Base-by-base conservation (phyloP, 2,329 filamentous ascomycete genomes). In the Colletotrichum brevisporum region DNA sequence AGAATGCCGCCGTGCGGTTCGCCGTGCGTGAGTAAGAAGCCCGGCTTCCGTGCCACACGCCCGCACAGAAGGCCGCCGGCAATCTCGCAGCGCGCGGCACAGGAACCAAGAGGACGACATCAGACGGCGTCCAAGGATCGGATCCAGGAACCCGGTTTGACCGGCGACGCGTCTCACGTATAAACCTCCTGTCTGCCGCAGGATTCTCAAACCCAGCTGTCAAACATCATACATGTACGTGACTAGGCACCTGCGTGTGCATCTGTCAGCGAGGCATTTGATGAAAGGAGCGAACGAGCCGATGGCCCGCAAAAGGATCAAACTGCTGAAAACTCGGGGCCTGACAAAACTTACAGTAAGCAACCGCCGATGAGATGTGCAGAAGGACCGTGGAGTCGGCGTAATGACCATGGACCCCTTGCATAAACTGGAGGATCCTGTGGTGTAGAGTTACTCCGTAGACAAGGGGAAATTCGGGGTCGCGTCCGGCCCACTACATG, bases 311-410 rank as follows among this genome's bases (percentile, higher is more conserved):
- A 54, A 18, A 54, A 54, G 26, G 4, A 54, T 6, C 10, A 53
- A 24, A 52, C 21, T 27, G 21, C 27, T 36, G 9, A 54, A 41
- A 54, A 51, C 43, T 8, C 31, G 31, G 43, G 24, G 45, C 45
- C 59, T 54, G 50, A 62, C 59, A 54, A 48, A 50, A 62, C 21
- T 45, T 5, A 45, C 51, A 45, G 50, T 62, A 62, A 62, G 59
- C 50, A 39, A 61, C 2, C 31, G 31, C 31, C 45, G 5, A 21
- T 31, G 45, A 26, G 8, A 24, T 16, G n/a, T 18, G 45, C 59
- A 45, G 54, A 48, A 54, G 21, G 31, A 45, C 39, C 50, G 50
- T 62, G 31, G 31, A 36, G 31, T 36, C 31, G 8, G 31, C 31
- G 31, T 36, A 36, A 24, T 24, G 8, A 36, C 31, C 10, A 36